Evolutionary conservation across 1,139 yeast genomes (phyloP).

Genomic region (Sugiyamaella sp.): DNA sequence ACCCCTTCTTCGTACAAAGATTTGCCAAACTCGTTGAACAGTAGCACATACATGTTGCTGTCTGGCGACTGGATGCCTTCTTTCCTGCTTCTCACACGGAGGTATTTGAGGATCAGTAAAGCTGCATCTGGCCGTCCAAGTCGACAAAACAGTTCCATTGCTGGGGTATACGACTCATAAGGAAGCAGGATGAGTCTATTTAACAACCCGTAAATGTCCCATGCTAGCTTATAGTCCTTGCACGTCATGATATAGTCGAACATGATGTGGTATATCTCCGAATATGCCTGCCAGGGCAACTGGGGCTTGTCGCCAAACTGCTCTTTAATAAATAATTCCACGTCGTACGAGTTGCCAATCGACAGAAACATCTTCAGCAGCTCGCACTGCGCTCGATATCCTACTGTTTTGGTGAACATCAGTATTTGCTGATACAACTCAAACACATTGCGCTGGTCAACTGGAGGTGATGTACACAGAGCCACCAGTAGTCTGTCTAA

Average conservation of each 20-base stretch:
- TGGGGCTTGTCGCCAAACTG: slow-evolving; percentile 50
- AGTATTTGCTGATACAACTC: slow-evolving; percentile 44
- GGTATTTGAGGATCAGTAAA: slow-evolving; percentile 62
- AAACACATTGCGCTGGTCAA: slow-evolving; percentile 37
- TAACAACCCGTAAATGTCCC: slow-evolving; percentile 65
- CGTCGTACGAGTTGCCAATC: slow-evolving; percentile 58
- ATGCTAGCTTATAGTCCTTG: slow-evolving; percentile 54
- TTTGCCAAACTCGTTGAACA: slow-evolving; percentile 64
- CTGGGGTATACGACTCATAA: slow-evolving; percentile 59
- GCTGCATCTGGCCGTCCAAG: slow-evolving; percentile 66
- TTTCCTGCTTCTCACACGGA: slow-evolving; percentile 59
- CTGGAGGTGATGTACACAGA: slow-evolving; percentile 33
- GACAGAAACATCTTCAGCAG: slow-evolving; percentile 53
- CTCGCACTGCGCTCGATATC: slow-evolving; percentile 51
- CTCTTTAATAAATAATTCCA: slow-evolving; percentile 58
- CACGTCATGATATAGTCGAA: slow-evolving; percentile 51
- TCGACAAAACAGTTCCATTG: slow-evolving; percentile 62
- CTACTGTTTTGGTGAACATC: slow-evolving; percentile 46
- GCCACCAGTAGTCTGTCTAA: slow-evolving; percentile 43
- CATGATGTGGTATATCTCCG: slow-evolving; percentile 48
- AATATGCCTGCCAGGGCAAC: slow-evolving; percentile 39
- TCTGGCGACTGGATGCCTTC: slow-evolving; percentile 68
- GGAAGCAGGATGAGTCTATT: slow-evolving; percentile 64
- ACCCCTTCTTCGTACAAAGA: slow-evolving; percentile 69
- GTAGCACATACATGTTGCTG: slow-evolving; percentile 61